Conservation (phyloP, 1,139 yeast species). For the Candida sanyaensis region DNA sequence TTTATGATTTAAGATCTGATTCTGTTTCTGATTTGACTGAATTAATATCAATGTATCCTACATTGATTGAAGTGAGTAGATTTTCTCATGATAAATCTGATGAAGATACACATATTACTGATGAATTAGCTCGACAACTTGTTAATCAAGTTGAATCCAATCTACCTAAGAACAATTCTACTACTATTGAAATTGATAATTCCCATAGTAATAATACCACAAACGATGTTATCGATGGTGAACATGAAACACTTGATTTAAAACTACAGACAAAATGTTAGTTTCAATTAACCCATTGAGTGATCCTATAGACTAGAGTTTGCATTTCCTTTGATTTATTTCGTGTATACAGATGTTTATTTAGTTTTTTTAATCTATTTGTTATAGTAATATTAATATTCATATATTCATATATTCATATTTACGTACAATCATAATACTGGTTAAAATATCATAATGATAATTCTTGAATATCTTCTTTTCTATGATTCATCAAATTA, state of each 20-base stretch:
- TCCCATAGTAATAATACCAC: neutral
- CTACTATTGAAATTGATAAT: no score
- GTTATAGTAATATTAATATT: neutral
- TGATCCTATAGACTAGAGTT: neutral
- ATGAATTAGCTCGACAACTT: neutral
- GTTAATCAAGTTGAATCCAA: neutral
- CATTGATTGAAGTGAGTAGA: constrained; percentile 48
- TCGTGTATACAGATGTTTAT: no score
- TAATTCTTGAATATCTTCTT: constrained; percentile 39
- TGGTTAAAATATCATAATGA: no score
- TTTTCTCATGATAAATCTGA: neutral
- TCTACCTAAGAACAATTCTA: neutral
- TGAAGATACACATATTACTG: neutral
- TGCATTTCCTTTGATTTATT: neutral
- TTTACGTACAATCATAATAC: no score
- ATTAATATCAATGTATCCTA: constrained; percentile 45
- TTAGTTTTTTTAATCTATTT: neutral
- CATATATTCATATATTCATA: neutral
- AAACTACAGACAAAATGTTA: neutral
- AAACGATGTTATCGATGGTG: neutral
- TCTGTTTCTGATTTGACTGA: constrained; percentile 50
- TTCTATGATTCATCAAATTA: constrained; percentile 27
- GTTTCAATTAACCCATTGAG: neutral
- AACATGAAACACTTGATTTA: neutral
- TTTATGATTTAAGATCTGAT: constrained; percentile 51